phyloP scores from a whole-genome alignment of 805 yeast genomes.

The Tetrapisispora pingtungensis region DNA sequence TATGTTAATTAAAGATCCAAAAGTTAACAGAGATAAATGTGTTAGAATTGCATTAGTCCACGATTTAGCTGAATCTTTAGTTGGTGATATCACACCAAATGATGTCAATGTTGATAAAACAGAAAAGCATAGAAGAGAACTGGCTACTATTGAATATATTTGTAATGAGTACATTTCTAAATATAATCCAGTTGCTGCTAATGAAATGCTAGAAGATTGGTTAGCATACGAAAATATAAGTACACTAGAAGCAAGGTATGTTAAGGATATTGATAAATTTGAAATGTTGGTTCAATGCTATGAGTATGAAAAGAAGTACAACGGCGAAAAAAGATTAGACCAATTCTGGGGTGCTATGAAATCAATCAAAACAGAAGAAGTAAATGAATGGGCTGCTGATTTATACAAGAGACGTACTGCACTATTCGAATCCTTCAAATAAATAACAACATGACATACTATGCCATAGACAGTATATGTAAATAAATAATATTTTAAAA shows the following conservation, averaged over 20 bases:
- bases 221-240: constrained; percentile 80
- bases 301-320: constrained; percentile 67
- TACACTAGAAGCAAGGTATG: constrained; percentile 74
- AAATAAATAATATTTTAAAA: too few relatives aligned
- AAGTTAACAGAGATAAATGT: constrained; percentile 56
- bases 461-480: too few relatives aligned
- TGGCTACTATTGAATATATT: constrained; percentile 58
- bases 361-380: constrained; percentile 61
- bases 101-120: constrained; percentile 53
- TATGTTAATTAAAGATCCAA: constrained; percentile 48
- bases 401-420: constrained; percentile 17
- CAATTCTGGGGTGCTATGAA: constrained; percentile 59
- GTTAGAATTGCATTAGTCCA: constrained; percentile 81
- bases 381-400: constrained; percentile 57
- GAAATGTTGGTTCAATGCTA: constrained; percentile 76
- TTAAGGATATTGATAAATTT: constrained; percentile 88
- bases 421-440: constrained; percentile 1
- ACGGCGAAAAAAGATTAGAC: constrained; percentile 46
- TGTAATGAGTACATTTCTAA: constrained; percentile 46
- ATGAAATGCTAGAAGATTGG: constrained; percentile 66
- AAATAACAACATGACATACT: neutral
- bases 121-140: constrained; percentile 81
- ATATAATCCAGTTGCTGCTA: constrained; percentile 53
- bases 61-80: constrained; percentile 89
- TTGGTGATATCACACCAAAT: constrained; percentile 88